Conservation (phyloP, 2,329 filamentous ascomycete species). For the Stachybotrys chartarum region DNA sequence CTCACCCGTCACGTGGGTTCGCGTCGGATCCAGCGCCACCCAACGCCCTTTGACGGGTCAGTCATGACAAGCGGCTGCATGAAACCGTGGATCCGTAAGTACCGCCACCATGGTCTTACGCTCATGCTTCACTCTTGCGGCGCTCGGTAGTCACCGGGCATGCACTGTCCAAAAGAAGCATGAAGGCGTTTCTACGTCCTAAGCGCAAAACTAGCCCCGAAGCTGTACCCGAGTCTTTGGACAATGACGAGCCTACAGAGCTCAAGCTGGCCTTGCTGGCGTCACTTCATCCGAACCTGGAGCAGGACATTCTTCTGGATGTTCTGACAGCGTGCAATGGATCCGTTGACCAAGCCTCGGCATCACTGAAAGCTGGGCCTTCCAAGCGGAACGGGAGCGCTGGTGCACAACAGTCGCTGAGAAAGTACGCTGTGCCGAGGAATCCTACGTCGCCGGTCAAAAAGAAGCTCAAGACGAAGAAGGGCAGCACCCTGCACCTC, state of each 20-base stretch:
- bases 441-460: slow-evolving; percentile 19
- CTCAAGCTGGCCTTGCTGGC: slow-evolving; percentile 78
- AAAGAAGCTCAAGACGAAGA: slow-evolving; percentile 57
- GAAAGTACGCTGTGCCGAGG: slow-evolving; percentile 33
- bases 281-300: slow-evolving; percentile 62
- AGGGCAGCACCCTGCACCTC: slow-evolving; percentile 75
- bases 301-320: slow-evolving; percentile 67
- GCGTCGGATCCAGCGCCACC: background rate
- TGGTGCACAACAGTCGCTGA: slow-evolving; percentile 58
- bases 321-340: slow-evolving; percentile 72
- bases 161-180: slow-evolving; percentile 17
- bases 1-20: background rate
- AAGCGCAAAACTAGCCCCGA: slow-evolving; percentile 39
- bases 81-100: background rate
- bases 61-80: background rate
- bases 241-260: slow-evolving; percentile 74
- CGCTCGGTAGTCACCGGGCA: background rate
- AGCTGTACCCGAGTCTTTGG: slow-evolving; percentile 17
- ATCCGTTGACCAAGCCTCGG: slow-evolving; percentile 59
- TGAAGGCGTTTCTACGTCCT: slow-evolving; percentile 51
- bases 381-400: slow-evolving; percentile 13
- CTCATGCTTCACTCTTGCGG: too few relatives aligned
- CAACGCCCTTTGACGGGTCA: background rate
- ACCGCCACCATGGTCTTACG: too few relatives aligned
- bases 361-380: slow-evolving; percentile 36